Base-by-base conservation (phyloP, 768 basidiomycete genomes). In the Kwoniella newhampshirensis region DNA sequence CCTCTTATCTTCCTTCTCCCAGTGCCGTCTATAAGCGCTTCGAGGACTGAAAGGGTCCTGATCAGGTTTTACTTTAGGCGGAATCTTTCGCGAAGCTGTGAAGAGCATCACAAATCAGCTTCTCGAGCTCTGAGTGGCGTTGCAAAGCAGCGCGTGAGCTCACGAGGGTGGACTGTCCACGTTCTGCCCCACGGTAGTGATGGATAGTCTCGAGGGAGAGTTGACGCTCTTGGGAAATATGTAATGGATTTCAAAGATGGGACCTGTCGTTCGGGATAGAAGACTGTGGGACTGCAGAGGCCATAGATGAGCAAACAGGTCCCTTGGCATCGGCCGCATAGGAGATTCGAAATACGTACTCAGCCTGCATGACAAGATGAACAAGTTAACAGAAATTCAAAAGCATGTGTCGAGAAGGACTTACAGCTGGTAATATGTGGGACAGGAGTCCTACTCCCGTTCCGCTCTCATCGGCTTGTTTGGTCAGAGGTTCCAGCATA, bases 101-200 rank as follows among this genome's bases (percentile, higher is more conserved):
- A 25, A 32, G 37, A 4, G 28, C 26, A 25, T 2, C 4, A 40
- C 18, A 27, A 8, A 5, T 6, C 9, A 39, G 12, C 7, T 12
- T 4, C 9, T 4, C 15, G 8, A 12, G 27, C 30, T 20, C 26
- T 11, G 11, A 37, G 5, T 12, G 21, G 8, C 5, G 15, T 15
- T 17, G n/a, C n/a, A 28, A 17, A 35, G 25, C 15, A 44, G 8
- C 8, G 0, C 4, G 9, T n/a, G 20, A 0, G 47, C 53, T n/a
- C 27, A 59, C 62, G 36, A 7, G 43, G 21, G 36, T 59, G 51
- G 47, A 59, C 55, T 13, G 48, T 39, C 62, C 62, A 63, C 18
- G 26, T 18, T 37, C 50, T 59, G 9, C 62, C 62, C 62, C 62
- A 63, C 36, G 62, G 62, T 27, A 59, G 21, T 49, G 25, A 51